phyloP scores from a whole-genome alignment of 1,139 yeast species.

The Williopsis jadinii region DNA sequence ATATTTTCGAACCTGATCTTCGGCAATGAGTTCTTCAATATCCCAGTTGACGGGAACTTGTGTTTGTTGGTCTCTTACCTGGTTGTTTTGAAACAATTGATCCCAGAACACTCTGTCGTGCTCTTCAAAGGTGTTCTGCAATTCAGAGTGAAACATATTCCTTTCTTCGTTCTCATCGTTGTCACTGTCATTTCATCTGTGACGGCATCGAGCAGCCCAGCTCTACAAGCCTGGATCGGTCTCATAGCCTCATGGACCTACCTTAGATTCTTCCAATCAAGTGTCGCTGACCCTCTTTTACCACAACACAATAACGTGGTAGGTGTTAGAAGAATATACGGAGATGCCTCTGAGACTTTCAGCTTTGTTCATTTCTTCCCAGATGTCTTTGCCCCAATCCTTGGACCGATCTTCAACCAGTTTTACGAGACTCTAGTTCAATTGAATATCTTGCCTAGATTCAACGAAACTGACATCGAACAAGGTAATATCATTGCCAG shows the following conservation, averaged over 20 bases:
- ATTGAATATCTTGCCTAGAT: conserved; percentile 54
- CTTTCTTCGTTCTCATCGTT: conserved; percentile 47
- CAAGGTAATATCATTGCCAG: conserved; percentile 65
- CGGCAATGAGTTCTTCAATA: conserved; percentile 19
- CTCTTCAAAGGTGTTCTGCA: conserved; percentile 57
- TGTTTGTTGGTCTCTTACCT: conserved; percentile 68
- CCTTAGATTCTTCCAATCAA: conserved; percentile 65
- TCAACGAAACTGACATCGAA: conserved; percentile 64
- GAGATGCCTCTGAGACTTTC: conserved; percentile 91
- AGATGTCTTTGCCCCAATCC: conserved; percentile 41
- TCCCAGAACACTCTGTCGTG: conserved; percentile 80
- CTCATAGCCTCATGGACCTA: conserved; percentile 69
- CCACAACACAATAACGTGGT: conserved; percentile 24
- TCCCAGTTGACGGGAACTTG: conserved; percentile 63
- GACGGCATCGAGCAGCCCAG: conserved; percentile 40
- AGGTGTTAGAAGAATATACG: conserved; percentile 38
- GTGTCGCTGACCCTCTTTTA: conserved; percentile 29
- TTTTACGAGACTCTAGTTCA: conserved; percentile 49
- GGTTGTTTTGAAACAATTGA: conserved; percentile 80
- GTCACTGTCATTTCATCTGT: conserved; percentile 41
- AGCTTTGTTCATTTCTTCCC: conserved; percentile 82
- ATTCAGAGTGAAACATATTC: conserved; percentile 67
- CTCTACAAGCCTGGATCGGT: conserved; percentile 61
- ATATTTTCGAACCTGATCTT: conserved; percentile 32
- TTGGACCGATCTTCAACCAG: conserved; percentile 47